A percentile compares a stretch with the other conserved stretches of the same genome.
phyloP scores from a whole-genome alignment of 805 yeast genomes.

The Lachancea waltii region DNA sequence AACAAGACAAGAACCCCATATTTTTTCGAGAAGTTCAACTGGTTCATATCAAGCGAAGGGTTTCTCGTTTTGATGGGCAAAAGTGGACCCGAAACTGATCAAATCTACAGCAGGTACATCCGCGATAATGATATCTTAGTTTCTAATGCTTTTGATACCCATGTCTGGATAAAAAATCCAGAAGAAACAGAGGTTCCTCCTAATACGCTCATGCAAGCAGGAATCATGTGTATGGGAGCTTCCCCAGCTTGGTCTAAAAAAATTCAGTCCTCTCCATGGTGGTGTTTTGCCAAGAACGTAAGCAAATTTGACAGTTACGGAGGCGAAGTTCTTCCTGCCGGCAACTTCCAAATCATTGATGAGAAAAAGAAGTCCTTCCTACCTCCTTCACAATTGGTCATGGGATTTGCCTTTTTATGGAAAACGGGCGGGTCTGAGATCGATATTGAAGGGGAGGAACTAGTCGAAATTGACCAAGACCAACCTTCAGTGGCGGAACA shows the following conservation, averaged over 20 bases:
- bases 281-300: conserved; percentile 61
- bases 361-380: conserved; percentile 49
- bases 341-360: conserved; percentile 50
- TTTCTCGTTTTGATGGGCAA: conserved; percentile 82
- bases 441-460: conserved; percentile 13
- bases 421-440: conserved; percentile 42
- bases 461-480: conserved; percentile 2
- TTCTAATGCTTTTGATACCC: conserved; percentile 65
- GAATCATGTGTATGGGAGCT: conserved; percentile 71
- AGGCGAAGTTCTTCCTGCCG: conserved; percentile 46
- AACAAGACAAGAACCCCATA: conserved; percentile 62
- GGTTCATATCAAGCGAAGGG: conserved; percentile 92
- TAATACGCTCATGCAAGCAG: conserved; percentile 82
- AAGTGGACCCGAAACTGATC: conserved; percentile 71
- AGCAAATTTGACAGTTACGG: conserved; percentile 62
- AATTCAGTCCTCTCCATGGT: conserved; percentile 78
- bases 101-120: conserved; percentile 72
- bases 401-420: conserved; percentile 88
- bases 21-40: conserved; percentile 91
- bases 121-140: conserved; percentile 67
- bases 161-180: conserved; percentile 79
- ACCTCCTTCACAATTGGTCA: conserved; percentile 76
- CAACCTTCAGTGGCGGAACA: neutral
- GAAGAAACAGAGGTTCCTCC: conserved; percentile 75
- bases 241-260: conserved; percentile 90